Evolutionary conservation across 140 eudicot genomes (phyloP), one percentile per base, ranked within the genome.

Genomic region (Erigeron philadelphicus): DNA sequence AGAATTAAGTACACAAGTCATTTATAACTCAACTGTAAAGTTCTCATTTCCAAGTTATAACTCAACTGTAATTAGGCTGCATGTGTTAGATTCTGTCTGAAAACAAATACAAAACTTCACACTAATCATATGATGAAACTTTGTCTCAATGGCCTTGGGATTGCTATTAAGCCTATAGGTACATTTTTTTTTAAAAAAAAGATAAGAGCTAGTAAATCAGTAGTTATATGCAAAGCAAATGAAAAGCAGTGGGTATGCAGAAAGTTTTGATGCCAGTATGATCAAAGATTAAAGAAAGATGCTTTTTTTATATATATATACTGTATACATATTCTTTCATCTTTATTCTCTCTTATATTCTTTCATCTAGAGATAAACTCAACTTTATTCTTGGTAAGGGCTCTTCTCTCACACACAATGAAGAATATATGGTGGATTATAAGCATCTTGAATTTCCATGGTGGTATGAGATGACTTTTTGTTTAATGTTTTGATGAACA

Each of bases 391-490:
- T 64, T 38, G 73, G 49, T 47, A 31, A 66, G 52, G 43, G 42
- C 40, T 55, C 73, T 45, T 65, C 48, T 65, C 58, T 42, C 64
- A 11, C 66, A 48, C 67, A 55, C 45, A 67, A 23, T 44, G n/a
- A 31, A 60, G 63, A 61, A 67, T 56, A 40, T 66, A 21, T 69
- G 8, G 46, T 63, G 42, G 66, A 17, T 21, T 60, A 21, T 23
- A 71, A 77, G 81, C 76, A 77, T 77, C 81, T 64, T 70, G 60
- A 53, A 53, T 54, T 70, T 77, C 61, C 63, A 71, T 76, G 66
- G 67, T 62, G 72, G 71, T 69, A 50, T 48, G 70, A 47, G 49
- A 72, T 73, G 78, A 53, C 47, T 41, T 25, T 64, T 64, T 35
- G 13, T 60, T 38, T 35, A 56, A 72, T n/a, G 6, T 7, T 35